Evolutionary conservation across 2,329 filamentous ascomycete species (phyloP), one percentile per base, ranked within the genome.

Genomic region (Sodiomyces alkalinus): DNA sequence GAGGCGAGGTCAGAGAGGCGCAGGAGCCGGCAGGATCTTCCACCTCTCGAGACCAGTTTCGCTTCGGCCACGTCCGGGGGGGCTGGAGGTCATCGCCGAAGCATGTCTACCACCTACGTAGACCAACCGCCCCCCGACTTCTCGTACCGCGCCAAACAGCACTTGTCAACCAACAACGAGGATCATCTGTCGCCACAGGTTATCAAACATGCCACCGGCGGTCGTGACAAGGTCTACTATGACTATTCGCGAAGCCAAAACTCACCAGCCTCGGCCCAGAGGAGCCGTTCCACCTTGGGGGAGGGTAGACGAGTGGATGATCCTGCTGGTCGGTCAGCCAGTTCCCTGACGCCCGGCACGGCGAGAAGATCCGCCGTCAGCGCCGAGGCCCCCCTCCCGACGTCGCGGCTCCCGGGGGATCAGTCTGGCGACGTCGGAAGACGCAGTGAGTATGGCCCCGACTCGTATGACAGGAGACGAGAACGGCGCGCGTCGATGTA

Each of bases 161-260:
- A 47, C 37, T 36, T 40, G 22, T 34, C 44, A 12, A 42, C 48
- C 18, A 31, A 43, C 25, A 31, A 40, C 5, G 46, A 48, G 5
- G 52, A 59, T 22, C 45, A 52, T 16, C 37, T 61, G 5, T 56
- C 59, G 1, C 60, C 62, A 0, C 46, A 58, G 3, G 43, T 59
- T 3, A 53, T 55, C 17, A 60, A 55, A 27, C 52, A 54, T 19
- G 46, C 52, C 1, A 44, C 51, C 8, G 48, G 48, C 4, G 52
- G 58, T 4, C 53, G 61, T 3, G 60, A 65, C 21, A 53, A 57
- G 29, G 40, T 46, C 0, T 62, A 62, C 28, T 51, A 53, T 33
- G 45, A 53, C 17, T 41, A 40, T 26, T 36, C 34, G 10, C 27
- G 31, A 11, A 21, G 19, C 17, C 20, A 31, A 37, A 40, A 39